Evolutionary conservation across 2,329 filamentous ascomycete genomes (phyloP), one percentile per base, ranked within the genome.

Genomic region (Aspergillus ochraceus): DNA sequence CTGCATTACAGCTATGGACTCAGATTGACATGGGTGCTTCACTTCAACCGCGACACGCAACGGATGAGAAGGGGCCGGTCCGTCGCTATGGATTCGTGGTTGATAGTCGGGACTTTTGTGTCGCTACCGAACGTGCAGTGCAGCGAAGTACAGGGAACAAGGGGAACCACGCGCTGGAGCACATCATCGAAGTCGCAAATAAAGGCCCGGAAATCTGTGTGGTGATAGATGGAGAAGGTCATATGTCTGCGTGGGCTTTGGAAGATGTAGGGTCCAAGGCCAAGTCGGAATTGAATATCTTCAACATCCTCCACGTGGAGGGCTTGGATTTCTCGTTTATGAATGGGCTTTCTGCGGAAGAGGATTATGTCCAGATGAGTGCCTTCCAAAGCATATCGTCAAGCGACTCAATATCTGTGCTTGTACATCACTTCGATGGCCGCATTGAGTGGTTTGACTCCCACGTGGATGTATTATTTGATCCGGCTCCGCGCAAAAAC

Each of bases 221-320:
- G 24, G 87, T 94, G 9, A 81, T 97, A 52, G 92, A 98, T 74
- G 88, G 88, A n/a, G 81, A 84, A 52, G 94, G 94, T 1, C 88
- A 88, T 65, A 91, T 98, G 89, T 92, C 91, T 46, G 92, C 91
- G 0, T 97, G 94, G 91, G 94, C 92, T 0, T 78, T 99, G 58
- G 93, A 98, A 73, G 93, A 94, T 70, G 85, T 96, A 20, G 89
- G 90, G 39, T 88, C 86, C 67, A 91, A 88, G 70, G 80, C 83
- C 32, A 86, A 85, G 65, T 86, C 85, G 60, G 81, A 84, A 4
- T 82, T 86, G 29, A 87, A 88, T 62, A 85, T 94, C n/a, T 96
- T 95, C 79, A 95, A 92, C 70, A 88, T 97, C 66, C 87, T 91
- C 1, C 90, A 96, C 69, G 85, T 93, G 26, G 86, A 90, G 68